Percentiles rank a stretch among this genome's conserved stretches.
Conservation (phyloP, 139 green algal species). For the Nannochloris sp. region DNA sequence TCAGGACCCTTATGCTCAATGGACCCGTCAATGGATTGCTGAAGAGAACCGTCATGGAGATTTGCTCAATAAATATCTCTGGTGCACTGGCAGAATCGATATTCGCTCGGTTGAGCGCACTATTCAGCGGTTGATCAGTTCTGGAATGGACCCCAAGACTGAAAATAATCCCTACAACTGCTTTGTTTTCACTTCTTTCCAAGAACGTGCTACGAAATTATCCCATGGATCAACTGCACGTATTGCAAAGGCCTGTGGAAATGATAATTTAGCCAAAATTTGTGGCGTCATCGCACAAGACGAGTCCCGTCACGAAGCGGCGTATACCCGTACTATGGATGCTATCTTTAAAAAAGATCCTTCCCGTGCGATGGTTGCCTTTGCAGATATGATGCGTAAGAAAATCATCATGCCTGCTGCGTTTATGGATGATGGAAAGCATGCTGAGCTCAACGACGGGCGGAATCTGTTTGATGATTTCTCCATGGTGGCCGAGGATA, state of each 20-base stretch:
- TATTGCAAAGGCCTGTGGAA: conserved; percentile 76
- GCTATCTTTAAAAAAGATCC: conserved; percentile 82
- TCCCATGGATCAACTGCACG: conserved; percentile 92
- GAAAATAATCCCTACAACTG: conserved; percentile 15
- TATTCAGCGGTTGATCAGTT: conserved; percentile 46
- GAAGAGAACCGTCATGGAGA: conserved; percentile 99
- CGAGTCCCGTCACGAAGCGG: conserved; percentile 94
- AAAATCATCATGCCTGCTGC: conserved; percentile 98
- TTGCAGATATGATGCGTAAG: conserved; percentile 98
- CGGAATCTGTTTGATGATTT: conserved; percentile 89
- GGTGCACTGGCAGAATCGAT: conserved; percentile 45
- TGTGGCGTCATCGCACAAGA: conserved; percentile 90
- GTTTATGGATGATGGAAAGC: conserved; percentile 88
- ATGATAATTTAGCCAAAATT: conserved; percentile 74
- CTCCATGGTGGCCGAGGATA: conserved; percentile 76
- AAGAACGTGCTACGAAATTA: conserved; percentile 90
- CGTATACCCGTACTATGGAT: conserved; percentile 88
- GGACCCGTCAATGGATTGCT: conserved; percentile 83
- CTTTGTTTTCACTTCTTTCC: conserved; percentile 63
- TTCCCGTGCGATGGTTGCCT: conserved; percentile 78
- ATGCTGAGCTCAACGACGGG: conserved; percentile 43
- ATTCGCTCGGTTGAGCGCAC: conserved; percentile 72
- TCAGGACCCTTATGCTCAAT: conserved; percentile 67
- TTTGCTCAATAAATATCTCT: conserved; percentile 94
- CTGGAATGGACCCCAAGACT: conserved; percentile 16